These are phyloP conservation scores for Phytophthora sojae DNA, from an alignment of 352 stramenopile genomes.

Conservation along the genomic window DNA sequence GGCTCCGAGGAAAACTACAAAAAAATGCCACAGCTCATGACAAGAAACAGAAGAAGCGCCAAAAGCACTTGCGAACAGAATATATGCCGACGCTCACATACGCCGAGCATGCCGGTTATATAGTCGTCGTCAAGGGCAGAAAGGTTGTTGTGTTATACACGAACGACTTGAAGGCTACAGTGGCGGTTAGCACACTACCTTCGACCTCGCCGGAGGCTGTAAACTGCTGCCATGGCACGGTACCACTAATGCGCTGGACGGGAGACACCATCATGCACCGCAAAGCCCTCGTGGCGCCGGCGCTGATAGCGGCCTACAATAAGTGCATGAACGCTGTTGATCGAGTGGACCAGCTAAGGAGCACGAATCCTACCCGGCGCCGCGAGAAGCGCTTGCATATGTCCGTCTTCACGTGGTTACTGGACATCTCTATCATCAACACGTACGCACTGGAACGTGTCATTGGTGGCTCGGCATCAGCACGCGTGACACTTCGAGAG, in stretches of 20 bases:
- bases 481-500: neutral
- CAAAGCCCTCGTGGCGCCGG: constrained; percentile 5
- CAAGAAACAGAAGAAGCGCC: too few species aligned
- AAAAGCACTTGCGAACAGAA: constrained; percentile 2
- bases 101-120: constrained; percentile 8
- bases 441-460: constrained; percentile 10
- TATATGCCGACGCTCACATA: constrained; percentile 13
- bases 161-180: constrained; percentile 11
- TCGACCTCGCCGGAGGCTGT: constrained; percentile 4
- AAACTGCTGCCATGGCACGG: constrained; percentile 9
- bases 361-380: constrained; percentile 13
- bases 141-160: constrained; percentile 13
- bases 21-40: constrained; percentile 1
- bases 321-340: constrained; percentile 23
- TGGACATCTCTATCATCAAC: constrained; percentile 8
- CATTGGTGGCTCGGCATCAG: neutral
- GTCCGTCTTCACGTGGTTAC: constrained; percentile 18
- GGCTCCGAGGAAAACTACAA: neutral
- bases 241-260: constrained; percentile 10
- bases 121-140: neutral
- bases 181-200: neutral
- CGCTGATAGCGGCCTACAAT: constrained; percentile 19
- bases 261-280: constrained; percentile 12
- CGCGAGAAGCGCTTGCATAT: constrained; percentile 20
- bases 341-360: constrained; percentile 10